phyloP scores from a whole-genome alignment of 768 basidiomycete genomes.

The Leccinum variicolor region DNA sequence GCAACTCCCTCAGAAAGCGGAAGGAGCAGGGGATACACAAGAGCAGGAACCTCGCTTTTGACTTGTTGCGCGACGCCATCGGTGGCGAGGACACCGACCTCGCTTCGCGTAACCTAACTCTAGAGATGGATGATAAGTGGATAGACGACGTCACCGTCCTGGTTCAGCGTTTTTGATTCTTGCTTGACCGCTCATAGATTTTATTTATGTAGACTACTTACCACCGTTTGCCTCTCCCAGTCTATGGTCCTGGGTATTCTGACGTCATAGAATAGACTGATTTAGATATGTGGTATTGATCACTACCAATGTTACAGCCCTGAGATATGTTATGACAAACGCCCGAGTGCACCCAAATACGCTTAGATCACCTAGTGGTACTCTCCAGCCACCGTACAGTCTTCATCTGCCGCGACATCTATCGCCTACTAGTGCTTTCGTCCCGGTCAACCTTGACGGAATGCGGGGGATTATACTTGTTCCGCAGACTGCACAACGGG shows the following conservation, averaged over 20 bases:
- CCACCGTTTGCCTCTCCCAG: not conserved
- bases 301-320: constrained; percentile 2
- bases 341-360: constrained; percentile 8
- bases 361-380: not conserved
- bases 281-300: constrained; percentile 12
- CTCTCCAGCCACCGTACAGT: not conserved
- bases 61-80: constrained; percentile 40
- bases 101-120: constrained; percentile 42
- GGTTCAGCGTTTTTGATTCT: constrained; percentile 36
- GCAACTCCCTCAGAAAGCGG: constrained; percentile 22
- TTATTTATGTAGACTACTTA: not conserved
- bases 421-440: constrained; percentile 21
- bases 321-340: constrained; percentile 14
- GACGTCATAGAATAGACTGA: not conserved
- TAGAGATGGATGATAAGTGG: constrained; percentile 51
- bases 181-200: not conserved
- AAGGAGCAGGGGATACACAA: constrained; percentile 8
- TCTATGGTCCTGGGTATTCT: not conserved
- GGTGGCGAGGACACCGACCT: constrained; percentile 39
- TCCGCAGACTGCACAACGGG: constrained; percentile 47
- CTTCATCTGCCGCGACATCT: not conserved
- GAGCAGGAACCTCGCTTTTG: constrained; percentile 40
- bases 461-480: constrained; percentile 29
- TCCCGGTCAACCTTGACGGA: constrained; percentile 19
- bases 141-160: constrained; percentile 49